A percentile compares a stretch with the other conserved stretches of the same genome.
Evolutionary conservation across 176 grass and related monocot species (phyloP).

Genomic region (Oryza rufipogon): DNA sequence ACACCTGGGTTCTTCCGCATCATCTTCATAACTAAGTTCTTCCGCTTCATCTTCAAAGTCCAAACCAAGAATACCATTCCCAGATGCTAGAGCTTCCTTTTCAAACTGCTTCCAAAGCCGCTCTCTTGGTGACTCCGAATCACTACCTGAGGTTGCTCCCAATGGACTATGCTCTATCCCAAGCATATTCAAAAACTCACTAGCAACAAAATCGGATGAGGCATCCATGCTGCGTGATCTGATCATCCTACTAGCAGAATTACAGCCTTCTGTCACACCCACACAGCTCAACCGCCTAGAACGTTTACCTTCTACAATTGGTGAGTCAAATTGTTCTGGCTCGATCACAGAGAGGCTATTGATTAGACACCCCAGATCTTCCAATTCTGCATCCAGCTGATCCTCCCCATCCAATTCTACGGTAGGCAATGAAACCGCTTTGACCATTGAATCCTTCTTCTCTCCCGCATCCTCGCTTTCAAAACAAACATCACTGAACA

Average conservation of each 20-base stretch:
- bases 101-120: slow-evolving; percentile 88
- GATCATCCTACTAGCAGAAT: slow-evolving; percentile 48
- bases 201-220: slow-evolving; percentile 70
- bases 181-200: slow-evolving; percentile 89
- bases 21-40: slow-evolving; percentile 46
- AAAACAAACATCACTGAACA: slow-evolving; percentile 10
- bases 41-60: slow-evolving; percentile 51
- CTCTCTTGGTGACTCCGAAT: slow-evolving; percentile 80
- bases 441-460: slow-evolving; percentile 5
- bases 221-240: slow-evolving; percentile 75
- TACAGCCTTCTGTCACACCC: slow-evolving; percentile 45
- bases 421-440: neutral
- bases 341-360: slow-evolving; percentile 54
- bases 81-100: slow-evolving; percentile 77
- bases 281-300: slow-evolving; percentile 52
- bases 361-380: slow-evolving; percentile 63
- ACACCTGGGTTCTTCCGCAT: slow-evolving; percentile 37
- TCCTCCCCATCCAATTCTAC: slow-evolving; percentile 16
- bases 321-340: slow-evolving; percentile 58
- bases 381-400: slow-evolving; percentile 46
- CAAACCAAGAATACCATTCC: slow-evolving; percentile 64
- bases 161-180: slow-evolving; percentile 74
- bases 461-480: slow-evolving; percentile 21
- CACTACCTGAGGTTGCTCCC: slow-evolving; percentile 65
- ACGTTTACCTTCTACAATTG: slow-evolving; percentile 46